These are phyloP conservation scores for Kockovaella imperatae DNA, from an alignment of 768 basidiomycete species.

Conservation along the genomic window DNA sequence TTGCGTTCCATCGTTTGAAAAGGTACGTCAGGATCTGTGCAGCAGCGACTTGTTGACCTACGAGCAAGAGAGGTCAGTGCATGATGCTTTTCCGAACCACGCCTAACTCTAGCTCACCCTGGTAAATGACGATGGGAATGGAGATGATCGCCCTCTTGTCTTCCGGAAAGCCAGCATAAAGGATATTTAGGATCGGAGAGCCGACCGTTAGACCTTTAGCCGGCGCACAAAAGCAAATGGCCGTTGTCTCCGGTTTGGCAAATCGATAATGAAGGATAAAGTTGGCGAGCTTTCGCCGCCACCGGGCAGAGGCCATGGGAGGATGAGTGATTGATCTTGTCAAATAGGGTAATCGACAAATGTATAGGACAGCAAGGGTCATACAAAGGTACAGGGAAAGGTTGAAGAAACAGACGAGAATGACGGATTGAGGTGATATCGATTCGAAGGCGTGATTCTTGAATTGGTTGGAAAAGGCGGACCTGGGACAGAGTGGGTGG, in stretches of 20 bases:
- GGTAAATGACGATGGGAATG: constrained; percentile 38
- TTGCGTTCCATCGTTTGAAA: constrained; percentile 27
- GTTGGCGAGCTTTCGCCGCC: constrained; percentile 3
- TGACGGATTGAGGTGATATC: constrained; percentile 25
- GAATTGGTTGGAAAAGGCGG: constrained; percentile 35
- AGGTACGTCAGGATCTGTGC: constrained; percentile 20
- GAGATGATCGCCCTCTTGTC: constrained; percentile 29
- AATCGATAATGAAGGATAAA: constrained; percentile 18
- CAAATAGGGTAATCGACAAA: constrained; percentile 28
- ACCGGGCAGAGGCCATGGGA: no score
- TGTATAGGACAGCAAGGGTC: constrained; percentile 20
- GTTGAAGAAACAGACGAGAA: constrained; percentile 29
- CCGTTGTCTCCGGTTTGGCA: constrained; percentile 32
- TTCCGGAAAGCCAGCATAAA: constrained; percentile 35
- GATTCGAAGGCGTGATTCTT: constrained; percentile 18
- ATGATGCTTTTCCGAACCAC: not conserved
- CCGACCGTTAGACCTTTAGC: constrained; percentile 40
- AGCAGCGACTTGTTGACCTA: constrained; percentile 24
- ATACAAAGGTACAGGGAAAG: constrained; percentile 22
- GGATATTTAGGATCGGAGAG: constrained; percentile 31
- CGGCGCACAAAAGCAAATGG: constrained; percentile 40
- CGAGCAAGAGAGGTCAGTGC: not conserved
- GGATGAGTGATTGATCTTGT: no score
- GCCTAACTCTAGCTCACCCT: constrained; percentile 37
- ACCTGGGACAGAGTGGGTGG: constrained; percentile 4